Conservation (phyloP, 208 protist species). For the Leishmania aethiopica region DNA sequence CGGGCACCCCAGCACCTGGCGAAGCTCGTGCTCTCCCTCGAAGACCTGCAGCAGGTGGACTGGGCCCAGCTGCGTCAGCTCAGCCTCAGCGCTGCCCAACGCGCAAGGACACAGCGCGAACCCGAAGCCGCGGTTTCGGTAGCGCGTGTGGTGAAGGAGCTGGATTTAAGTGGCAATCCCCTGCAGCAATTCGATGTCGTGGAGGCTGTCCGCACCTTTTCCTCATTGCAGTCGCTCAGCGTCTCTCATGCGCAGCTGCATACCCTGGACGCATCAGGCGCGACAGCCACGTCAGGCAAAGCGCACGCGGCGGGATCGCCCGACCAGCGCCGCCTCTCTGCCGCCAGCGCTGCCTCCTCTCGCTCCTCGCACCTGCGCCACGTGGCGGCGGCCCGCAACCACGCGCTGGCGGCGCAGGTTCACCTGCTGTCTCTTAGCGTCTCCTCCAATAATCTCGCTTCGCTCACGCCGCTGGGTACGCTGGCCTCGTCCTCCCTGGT, state of each 20-base stretch:
- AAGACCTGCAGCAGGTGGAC: constrained; percentile 52
- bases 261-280: constrained; percentile 1
- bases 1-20: constrained; percentile 50
- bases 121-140: neutral
- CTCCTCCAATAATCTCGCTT: constrained; percentile 64
- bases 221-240: constrained; percentile 38
- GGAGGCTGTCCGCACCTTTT: constrained; percentile 56
- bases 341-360: neutral
- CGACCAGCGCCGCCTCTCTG: neutral
- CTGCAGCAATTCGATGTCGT: constrained; percentile 41
- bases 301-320: neutral
- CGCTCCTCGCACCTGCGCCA: constrained; percentile 41
- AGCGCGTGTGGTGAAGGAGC: constrained; percentile 17
- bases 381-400: constrained; percentile 57
- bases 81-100: neutral
- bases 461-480: constrained; percentile 41
- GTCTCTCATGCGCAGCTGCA: constrained; percentile 48
- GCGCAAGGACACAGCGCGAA: neutral
- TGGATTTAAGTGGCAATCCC: constrained; percentile 80
- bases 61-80: constrained; percentile 34
- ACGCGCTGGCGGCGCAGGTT: constrained; percentile 42
- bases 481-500: constrained; percentile 23
- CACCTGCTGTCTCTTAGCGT: constrained; percentile 49
- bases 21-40: constrained; percentile 60
- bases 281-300: neutral